phyloP scores from a whole-genome alignment of 306 rosid species.

The Senna siamea region DNA sequence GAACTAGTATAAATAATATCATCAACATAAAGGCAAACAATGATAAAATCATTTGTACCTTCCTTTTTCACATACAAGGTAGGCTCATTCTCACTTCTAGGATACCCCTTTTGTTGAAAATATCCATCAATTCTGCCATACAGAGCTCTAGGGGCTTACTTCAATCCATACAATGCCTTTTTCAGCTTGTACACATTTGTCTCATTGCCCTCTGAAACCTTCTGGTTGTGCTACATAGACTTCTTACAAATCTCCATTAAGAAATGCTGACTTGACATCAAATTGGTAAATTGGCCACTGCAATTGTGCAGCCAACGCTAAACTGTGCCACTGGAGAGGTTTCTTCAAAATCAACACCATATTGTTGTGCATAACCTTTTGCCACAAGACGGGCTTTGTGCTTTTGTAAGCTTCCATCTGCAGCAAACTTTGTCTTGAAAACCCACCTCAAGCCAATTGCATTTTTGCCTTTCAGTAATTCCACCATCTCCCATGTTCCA shows the following conservation, averaged over 20 bases:
- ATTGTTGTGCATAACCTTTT: neutral
- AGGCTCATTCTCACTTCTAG: too few relatives aligned
- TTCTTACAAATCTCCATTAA: neutral
- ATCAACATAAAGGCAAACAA: too few relatives aligned
- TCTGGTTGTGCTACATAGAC: too few relatives aligned
- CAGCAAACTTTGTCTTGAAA: neutral
- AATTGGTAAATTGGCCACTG: neutral
- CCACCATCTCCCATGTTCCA: neutral
- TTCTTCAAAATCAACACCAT: neutral
- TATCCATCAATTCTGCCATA: too few relatives aligned
- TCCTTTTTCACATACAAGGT: too few relatives aligned
- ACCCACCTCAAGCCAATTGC: neutral
- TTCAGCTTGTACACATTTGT: too few relatives aligned
- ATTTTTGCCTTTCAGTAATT: neutral
- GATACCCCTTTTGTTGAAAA: too few relatives aligned
- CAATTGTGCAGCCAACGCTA: neutral
- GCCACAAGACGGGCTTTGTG: neutral
- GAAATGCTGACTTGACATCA: neutral
- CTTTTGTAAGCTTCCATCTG: neutral
- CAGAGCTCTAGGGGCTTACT: too few relatives aligned
- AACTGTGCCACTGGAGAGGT: neutral
- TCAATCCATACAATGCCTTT: too few relatives aligned
- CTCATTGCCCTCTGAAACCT: too few relatives aligned
- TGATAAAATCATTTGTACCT: too few relatives aligned
- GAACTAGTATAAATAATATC: too few relatives aligned